A percentile compares a stretch with the other conserved stretches of the same genome.
These are phyloP conservation scores for Populus davidiana DNA, from an alignment of 345 rosid genomes.

Conservation along the genomic window DNA sequence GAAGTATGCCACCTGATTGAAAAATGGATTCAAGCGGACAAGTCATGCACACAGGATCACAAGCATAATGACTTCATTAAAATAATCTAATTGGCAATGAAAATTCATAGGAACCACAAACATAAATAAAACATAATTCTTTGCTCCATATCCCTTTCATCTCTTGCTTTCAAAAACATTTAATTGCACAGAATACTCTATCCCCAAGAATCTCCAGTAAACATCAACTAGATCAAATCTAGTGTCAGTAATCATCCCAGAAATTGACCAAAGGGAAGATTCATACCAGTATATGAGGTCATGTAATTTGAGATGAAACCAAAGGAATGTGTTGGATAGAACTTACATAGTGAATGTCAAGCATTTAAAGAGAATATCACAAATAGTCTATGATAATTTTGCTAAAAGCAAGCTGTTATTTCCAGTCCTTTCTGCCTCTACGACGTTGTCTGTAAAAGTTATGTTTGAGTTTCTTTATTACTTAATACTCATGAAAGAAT, in stretches of 20 bases:
- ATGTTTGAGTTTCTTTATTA: too few relatives aligned
- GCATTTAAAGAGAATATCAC: neutral
- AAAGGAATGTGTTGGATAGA: neutral
- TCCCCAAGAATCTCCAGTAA: neutral
- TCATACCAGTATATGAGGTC: neutral
- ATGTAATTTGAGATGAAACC: neutral
- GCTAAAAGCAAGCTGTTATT: neutral
- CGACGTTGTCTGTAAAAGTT: too few relatives aligned
- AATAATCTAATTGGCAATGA: neutral
- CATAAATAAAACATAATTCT: neutral
- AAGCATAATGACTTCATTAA: neutral
- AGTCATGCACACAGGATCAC: constrained; percentile 2
- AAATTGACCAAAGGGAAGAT: neutral
- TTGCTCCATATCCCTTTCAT: neutral
- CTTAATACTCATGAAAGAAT: too few relatives aligned
- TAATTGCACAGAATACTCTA: neutral
- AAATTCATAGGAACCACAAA: neutral
- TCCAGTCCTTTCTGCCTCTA: too few relatives aligned
- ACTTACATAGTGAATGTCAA: neutral
- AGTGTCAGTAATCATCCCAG: neutral
- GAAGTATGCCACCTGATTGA: constrained; percentile 82
- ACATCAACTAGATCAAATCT: neutral
- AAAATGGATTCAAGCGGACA: constrained; percentile 19
- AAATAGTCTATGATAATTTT: neutral
- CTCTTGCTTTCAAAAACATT: neutral